phyloP scores from a whole-genome alignment of 805 yeast species.

The Starmerella tilneyi region DNA sequence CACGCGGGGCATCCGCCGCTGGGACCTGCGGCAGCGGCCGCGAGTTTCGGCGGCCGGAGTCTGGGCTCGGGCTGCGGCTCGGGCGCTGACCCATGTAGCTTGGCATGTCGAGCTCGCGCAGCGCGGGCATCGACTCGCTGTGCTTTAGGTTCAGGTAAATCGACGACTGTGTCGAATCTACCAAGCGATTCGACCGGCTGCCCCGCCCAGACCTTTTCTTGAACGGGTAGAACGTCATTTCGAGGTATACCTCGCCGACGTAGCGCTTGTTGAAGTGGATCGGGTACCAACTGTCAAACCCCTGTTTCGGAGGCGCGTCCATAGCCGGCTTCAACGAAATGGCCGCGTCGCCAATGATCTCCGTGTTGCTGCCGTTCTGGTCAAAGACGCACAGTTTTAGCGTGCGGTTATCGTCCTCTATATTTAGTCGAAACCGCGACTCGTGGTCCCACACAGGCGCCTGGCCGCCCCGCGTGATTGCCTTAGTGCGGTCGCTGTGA shows the following conservation, averaged over 20 bases:
- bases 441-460: conserved; percentile 66
- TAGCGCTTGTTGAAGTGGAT: conserved; percentile 55
- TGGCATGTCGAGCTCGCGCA: conserved; percentile 3
- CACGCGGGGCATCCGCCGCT: conserved; percentile 1
- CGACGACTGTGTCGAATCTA: background rate
- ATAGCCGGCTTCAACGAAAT: conserved; percentile 69
- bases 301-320: conserved; percentile 54
- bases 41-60: conserved; percentile 2
- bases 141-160: background rate
- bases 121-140: conserved; percentile 11
- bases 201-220: conserved; percentile 34
- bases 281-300: conserved; percentile 78
- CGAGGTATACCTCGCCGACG: conserved; percentile 83
- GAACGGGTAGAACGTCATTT: conserved; percentile 80
- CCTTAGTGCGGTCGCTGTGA: conserved; percentile 65
- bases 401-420: conserved; percentile 38
- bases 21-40: conserved; percentile 14
- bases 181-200: conserved; percentile 4
- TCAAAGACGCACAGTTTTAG: conserved; percentile 70
- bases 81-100: conserved; percentile 7
- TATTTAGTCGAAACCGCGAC: conserved; percentile 29
- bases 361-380: conserved; percentile 67
- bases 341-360: conserved; percentile 70
- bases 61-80: conserved; percentile 6
- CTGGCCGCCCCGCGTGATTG: conserved; percentile 84